Evolutionary conservation across 768 basidiomycete genomes (phyloP).

Genomic region (Termitomyces sp.): DNA sequence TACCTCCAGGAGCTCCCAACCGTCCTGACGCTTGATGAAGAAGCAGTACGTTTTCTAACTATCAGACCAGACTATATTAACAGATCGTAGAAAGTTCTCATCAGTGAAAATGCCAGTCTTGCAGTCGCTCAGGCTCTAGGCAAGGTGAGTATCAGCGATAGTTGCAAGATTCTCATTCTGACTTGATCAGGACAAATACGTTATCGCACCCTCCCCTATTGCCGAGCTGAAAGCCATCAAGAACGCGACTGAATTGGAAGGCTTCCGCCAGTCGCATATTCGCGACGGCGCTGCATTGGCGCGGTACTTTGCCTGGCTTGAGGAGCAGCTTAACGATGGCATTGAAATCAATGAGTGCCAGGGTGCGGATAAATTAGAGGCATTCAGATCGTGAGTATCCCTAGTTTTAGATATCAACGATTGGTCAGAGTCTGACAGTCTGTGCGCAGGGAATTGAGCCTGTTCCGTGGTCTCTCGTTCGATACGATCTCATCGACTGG

Average conservation of each 20-base stretch:
- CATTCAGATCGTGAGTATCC: conserved; percentile 70
- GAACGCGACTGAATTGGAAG: conserved; percentile 78
- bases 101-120: conserved; percentile 76
- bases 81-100: conserved; percentile 59
- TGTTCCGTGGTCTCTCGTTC: conserved; percentile 90
- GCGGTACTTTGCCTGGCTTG: conserved; percentile 93
- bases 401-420: neutral
- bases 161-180: neutral
- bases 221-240: conserved; percentile 81
- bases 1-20: conserved; percentile 54
- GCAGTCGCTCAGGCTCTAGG: conserved; percentile 83
- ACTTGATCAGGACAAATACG: conserved; percentile 52
- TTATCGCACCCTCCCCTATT: conserved; percentile 67
- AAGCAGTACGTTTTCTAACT: conserved; percentile 26
- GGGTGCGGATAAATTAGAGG: conserved; percentile 75
- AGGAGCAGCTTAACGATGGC: conserved; percentile 71
- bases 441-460: conserved; percentile 60
- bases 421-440: neutral
- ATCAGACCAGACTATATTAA: neutral
- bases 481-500: conserved; percentile 91
- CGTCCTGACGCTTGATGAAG: conserved; percentile 31
- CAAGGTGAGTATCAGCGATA: conserved; percentile 37
- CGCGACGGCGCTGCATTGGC: conserved; percentile 87
- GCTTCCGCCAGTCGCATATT: conserved; percentile 86
- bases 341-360: conserved; percentile 72